Evolutionary conservation across 2,329 filamentous ascomycete species (phyloP).

Genomic region (Stemphylium vesicarium): DNA sequence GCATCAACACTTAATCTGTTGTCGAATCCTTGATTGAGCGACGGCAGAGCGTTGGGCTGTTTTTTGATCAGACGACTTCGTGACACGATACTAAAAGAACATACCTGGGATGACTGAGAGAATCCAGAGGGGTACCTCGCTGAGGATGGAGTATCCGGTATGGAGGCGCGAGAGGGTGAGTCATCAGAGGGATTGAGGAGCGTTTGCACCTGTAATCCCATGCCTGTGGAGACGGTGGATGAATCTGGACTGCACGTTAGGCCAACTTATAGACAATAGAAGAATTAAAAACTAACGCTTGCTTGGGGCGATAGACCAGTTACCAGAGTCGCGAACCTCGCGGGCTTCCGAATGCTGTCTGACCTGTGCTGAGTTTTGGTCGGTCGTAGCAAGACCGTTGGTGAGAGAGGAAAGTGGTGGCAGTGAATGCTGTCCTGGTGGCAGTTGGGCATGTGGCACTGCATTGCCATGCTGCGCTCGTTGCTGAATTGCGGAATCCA

Average conservation of each 20-base stretch:
- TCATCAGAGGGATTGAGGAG: slow-evolving; percentile 58
- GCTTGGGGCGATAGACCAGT: slow-evolving; percentile 65
- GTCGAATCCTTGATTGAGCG: slow-evolving; percentile 63
- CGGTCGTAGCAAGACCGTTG: slow-evolving; percentile 39
- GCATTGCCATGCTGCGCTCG: slow-evolving; percentile 20
- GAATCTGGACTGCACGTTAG: slow-evolving; percentile 43
- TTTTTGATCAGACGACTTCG: slow-evolving; percentile 20
- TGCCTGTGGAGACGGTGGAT: slow-evolving; percentile 52
- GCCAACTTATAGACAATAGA: slow-evolving; percentile 6
- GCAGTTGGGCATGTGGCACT: slow-evolving; percentile 27
- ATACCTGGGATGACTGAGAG: slow-evolving; percentile 35
- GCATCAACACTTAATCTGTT: slow-evolving; percentile 59
- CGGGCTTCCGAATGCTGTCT: slow-evolving; percentile 53
- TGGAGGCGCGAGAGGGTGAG: slow-evolving; percentile 52
- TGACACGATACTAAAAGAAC: background rate
- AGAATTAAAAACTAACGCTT: slow-evolving; percentile 54
- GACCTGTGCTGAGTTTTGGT: slow-evolving; percentile 42
- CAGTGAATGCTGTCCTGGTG: slow-evolving; percentile 44
- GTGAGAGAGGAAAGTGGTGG: slow-evolving; percentile 49
- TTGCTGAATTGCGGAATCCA: slow-evolving; percentile 42
- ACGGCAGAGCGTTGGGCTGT: slow-evolving; percentile 56
- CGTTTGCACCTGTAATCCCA: slow-evolving; percentile 57
- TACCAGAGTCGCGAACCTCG: slow-evolving; percentile 63
- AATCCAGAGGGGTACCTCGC: slow-evolving; percentile 43
- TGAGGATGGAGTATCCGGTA: slow-evolving; percentile 53